phyloP scores from a whole-genome alignment of 2,329 filamentous ascomycete genomes.

The Colletotrichum camelliae region DNA sequence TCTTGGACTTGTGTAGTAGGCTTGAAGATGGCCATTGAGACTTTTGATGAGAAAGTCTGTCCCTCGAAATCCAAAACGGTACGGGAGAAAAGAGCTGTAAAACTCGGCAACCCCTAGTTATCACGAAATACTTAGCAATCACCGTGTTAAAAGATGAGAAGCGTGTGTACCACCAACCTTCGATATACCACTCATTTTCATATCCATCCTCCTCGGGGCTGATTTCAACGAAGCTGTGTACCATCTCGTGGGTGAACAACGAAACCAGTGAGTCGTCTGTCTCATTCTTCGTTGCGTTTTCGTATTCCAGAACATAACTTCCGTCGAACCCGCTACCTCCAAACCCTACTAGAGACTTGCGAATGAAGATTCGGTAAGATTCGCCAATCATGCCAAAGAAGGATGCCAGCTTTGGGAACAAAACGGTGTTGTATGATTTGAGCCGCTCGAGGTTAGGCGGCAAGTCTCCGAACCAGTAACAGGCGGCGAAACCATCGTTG shows the following conservation, averaged over 20 bases:
- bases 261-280: not conserved
- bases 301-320: slow-evolving; percentile 22
- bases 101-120: slow-evolving; percentile 10
- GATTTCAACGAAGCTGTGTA: slow-evolving; percentile 18
- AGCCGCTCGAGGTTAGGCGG: slow-evolving; percentile 12
- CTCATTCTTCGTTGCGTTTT: not conserved
- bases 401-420: slow-evolving; percentile 12
- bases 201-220: slow-evolving; percentile 8
- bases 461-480: slow-evolving; percentile 23
- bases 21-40: slow-evolving; percentile 8
- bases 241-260: slow-evolving; percentile 22
- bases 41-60: slow-evolving; percentile 7
- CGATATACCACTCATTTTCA: slow-evolving; percentile 21
- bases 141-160: too few species aligned
- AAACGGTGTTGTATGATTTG: slow-evolving; percentile 10
- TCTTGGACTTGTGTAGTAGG: slow-evolving; percentile 20
- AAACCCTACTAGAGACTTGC: slow-evolving; percentile 4
- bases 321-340: slow-evolving; percentile 12
- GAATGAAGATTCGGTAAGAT: slow-evolving; percentile 21
- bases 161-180: slow-evolving; percentile 2
- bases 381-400: slow-evolving; percentile 6
- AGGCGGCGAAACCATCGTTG: not conserved
- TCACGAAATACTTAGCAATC: not conserved
- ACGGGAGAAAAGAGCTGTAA: slow-evolving; percentile 16
- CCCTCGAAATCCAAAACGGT: slow-evolving; percentile 16